These are phyloP conservation scores for Colletotrichum viniferum DNA, from an alignment of 2,329 filamentous ascomycete genomes.

Conservation along the genomic window DNA sequence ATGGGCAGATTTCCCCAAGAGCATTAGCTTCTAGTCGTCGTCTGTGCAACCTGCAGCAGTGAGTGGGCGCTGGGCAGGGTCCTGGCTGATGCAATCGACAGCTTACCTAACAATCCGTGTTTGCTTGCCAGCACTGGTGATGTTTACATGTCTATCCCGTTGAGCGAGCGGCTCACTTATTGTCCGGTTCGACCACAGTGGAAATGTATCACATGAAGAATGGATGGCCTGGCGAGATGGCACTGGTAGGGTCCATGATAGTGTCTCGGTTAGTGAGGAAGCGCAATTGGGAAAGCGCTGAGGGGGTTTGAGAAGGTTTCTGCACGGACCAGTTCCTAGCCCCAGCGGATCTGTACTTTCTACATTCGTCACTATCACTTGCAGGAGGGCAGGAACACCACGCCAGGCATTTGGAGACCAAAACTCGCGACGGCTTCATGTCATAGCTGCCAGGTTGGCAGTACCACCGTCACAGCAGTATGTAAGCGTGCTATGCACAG, in stretches of 20 bases:
- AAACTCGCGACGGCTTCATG: background rate
- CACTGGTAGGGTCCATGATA: background rate
- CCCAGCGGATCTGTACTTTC: slow-evolving; percentile 31
- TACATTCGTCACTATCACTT: slow-evolving; percentile 30
- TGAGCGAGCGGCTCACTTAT: background rate
- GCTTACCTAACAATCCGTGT: background rate
- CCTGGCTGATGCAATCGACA: background rate
- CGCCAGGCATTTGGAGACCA: background rate
- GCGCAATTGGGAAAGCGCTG: slow-evolving; percentile 30
- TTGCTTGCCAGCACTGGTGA: background rate
- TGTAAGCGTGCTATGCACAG: background rate
- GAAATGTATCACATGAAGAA: background rate
- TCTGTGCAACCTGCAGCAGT: background rate
- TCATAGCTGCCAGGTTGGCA: background rate
- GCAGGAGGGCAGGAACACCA: background rate
- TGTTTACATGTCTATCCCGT: background rate
- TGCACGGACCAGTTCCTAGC: slow-evolving; percentile 23
- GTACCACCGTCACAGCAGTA: background rate
- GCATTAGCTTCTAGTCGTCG: background rate
- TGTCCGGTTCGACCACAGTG: background rate
- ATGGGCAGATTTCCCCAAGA: background rate
- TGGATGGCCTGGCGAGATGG: background rate
- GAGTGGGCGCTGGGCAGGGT: background rate
- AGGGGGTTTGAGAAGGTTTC: slow-evolving; percentile 60
- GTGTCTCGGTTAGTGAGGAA: slow-evolving; percentile 7